Conservation (phyloP, 176 grass and related monocot species). For the Tuctoria greenei region DNA sequence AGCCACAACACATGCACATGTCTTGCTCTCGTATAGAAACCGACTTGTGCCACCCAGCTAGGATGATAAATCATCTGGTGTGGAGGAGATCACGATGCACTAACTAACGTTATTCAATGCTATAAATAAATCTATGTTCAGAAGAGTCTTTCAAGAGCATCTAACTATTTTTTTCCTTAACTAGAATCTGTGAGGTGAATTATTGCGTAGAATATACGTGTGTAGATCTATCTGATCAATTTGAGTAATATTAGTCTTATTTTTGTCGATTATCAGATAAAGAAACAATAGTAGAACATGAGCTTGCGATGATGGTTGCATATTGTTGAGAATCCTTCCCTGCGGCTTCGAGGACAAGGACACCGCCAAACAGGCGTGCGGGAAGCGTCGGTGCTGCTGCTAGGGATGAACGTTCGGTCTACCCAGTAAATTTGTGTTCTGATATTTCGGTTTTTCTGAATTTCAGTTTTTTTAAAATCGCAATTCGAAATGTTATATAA, state of each 20-base stretch:
- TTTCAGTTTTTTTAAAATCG: too few species aligned
- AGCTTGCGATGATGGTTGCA: too few species aligned
- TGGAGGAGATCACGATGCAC: neutral
- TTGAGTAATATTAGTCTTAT: neutral
- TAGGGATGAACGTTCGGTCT: too few species aligned
- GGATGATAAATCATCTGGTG: neutral
- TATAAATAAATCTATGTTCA: neutral
- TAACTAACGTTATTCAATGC: neutral
- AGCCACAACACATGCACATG: neutral
- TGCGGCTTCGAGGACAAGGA: neutral
- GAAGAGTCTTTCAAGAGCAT: neutral
- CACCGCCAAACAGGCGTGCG: slow-evolving; percentile 33
- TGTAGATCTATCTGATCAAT: neutral
- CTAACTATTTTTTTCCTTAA: neutral
- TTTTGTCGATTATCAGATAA: neutral
- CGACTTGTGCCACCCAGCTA: neutral
- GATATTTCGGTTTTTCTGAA: too few species aligned
- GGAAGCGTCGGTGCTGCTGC: slow-evolving; percentile 51
- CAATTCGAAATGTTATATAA: too few species aligned
- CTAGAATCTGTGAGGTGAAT: neutral
- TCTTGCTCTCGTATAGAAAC: neutral
- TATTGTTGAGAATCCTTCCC: too few species aligned
- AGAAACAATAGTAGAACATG: too few species aligned
- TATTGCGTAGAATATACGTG: neutral
- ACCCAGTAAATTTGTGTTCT: too few species aligned